phyloP scores from a whole-genome alignment of 176 grass and related monocot species.

The Coix lacrymajobi region DNA sequence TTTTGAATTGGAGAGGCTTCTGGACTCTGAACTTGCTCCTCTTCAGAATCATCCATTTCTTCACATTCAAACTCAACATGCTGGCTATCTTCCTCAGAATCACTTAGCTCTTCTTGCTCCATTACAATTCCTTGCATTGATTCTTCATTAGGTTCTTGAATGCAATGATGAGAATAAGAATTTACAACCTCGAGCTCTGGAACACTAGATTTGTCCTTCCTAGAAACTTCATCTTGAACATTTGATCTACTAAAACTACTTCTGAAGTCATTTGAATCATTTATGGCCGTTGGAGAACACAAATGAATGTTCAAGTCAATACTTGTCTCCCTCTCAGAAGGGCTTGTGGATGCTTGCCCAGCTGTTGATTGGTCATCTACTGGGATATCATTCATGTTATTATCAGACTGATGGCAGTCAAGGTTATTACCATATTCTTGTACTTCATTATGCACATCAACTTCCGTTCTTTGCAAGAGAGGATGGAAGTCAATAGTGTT shows the following conservation, averaged over 20 bases:
- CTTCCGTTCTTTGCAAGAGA: conserved; percentile 68
- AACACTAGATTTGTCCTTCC: conserved; percentile 24
- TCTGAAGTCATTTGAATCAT: conserved; percentile 21
- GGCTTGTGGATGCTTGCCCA: conserved; percentile 29
- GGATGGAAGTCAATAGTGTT: conserved; percentile 82
- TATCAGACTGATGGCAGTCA: conserved; percentile 27
- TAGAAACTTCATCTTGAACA: conserved; percentile 23
- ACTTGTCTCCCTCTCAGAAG: conserved; percentile 46
- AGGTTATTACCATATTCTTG: conserved; percentile 21
- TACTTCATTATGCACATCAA: conserved; percentile 26
- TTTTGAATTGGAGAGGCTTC: conserved; percentile 30
- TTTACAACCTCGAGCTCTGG: conserved; percentile 29
- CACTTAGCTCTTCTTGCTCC: conserved; percentile 96
- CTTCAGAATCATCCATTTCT: conserved; percentile 88
- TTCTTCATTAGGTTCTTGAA: conserved; percentile 52
- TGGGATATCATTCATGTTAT: conserved; percentile 28
- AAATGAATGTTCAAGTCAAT: conserved; percentile 81
- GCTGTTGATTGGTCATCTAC: conserved; percentile 25
- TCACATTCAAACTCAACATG: conserved; percentile 86
- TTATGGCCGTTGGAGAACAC: conserved; percentile 43
- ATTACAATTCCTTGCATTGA: conserved; percentile 75
- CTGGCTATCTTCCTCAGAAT: conserved; percentile 74
- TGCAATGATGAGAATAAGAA: conserved; percentile 29
- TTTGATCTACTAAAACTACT: conserved; percentile 11
- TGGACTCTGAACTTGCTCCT: conserved; percentile 43